phyloP scores from a whole-genome alignment of 2,329 filamentous ascomycete species.

The Alternaria metachromatica region DNA sequence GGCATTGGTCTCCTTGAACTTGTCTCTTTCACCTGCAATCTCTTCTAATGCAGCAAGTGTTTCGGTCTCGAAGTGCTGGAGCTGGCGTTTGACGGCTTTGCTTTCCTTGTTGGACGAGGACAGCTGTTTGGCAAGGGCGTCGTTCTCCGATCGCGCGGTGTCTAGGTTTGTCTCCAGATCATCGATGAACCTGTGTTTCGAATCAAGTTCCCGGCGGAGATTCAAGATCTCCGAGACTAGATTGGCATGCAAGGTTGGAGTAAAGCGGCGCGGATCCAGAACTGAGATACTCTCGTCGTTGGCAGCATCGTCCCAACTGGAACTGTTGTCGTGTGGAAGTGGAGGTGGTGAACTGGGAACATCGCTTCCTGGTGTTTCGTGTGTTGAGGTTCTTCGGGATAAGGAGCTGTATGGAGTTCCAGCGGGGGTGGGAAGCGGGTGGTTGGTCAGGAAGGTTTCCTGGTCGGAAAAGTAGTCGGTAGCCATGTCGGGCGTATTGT shows the following conservation, averaged over 20 bases:
- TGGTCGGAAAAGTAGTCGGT: constrained; percentile 58
- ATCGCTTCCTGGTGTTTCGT: constrained; percentile 65
- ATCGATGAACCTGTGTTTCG: constrained; percentile 86
- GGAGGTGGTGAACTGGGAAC: constrained; percentile 68
- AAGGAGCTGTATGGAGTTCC: constrained; percentile 71
- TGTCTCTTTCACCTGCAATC: constrained; percentile 83
- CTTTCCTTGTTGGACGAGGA: constrained; percentile 74
- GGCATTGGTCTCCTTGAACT: constrained; percentile 72
- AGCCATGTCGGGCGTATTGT: constrained; percentile 27
- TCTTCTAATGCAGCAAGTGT: constrained; percentile 85
- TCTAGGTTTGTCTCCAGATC: constrained; percentile 79
- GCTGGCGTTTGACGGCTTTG: constrained; percentile 80
- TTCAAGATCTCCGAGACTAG: constrained; percentile 92
- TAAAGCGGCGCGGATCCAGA: constrained; percentile 90
- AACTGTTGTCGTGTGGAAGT: constrained; percentile 59
- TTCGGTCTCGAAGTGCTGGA: constrained; percentile 85
- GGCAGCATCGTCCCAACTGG: constrained; percentile 53
- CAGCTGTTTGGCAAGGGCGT: constrained; percentile 69
- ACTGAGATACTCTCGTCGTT: constrained; percentile 74
- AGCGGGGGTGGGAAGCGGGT: constrained; percentile 70
- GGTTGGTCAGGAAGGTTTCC: constrained; percentile 51
- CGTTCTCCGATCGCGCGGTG: constrained; percentile 74
- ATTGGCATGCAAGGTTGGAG: constrained; percentile 91
- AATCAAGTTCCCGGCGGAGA: constrained; percentile 86
- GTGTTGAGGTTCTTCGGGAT: constrained; percentile 70